Evolutionary conservation across 2,329 filamentous ascomycete genomes (phyloP).

Genomic region (Daldinia sp.): DNA sequence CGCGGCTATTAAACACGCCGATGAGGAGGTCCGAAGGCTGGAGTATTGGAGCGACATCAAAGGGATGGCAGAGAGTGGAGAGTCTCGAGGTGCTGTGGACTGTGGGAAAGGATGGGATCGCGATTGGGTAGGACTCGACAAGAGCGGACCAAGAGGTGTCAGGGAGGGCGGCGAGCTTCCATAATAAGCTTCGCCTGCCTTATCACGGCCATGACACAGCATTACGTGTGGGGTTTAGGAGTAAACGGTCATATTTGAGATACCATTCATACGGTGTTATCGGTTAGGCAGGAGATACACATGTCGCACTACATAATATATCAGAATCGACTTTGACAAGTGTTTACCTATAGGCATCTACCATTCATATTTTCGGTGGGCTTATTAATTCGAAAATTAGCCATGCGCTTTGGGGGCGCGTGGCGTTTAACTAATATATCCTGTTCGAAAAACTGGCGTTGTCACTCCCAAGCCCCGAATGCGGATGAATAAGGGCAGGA

Average conservation of each 20-base stretch:
- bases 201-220: slow-evolving; percentile 5
- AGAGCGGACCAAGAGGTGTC: slow-evolving; percentile 53
- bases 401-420: background rate
- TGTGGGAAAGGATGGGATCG: slow-evolving; percentile 54
- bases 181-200: slow-evolving; percentile 7
- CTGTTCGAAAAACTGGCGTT: background rate
- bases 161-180: slow-evolving; percentile 31
- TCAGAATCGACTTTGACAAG: background rate
- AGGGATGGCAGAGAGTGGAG: slow-evolving; percentile 66
- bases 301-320: slow-evolving; percentile 22
- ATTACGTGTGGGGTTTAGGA: slow-evolving; percentile 15
- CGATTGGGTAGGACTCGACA: slow-evolving; percentile 61
- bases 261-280: slow-evolving; percentile 12
- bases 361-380: background rate
- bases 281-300: background rate
- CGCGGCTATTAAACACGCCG: slow-evolving; percentile 77
- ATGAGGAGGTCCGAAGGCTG: slow-evolving; percentile 79
- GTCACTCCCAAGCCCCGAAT: background rate
- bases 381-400: background rate
- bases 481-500: background rate
- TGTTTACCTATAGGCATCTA: background rate
- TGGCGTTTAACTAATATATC: background rate
- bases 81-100: slow-evolving; percentile 56
- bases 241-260: slow-evolving; percentile 17
- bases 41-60: slow-evolving; percentile 91